Base-by-base conservation (phyloP, 352 stramenopile species). In the Phytophthora cactorum region DNA sequence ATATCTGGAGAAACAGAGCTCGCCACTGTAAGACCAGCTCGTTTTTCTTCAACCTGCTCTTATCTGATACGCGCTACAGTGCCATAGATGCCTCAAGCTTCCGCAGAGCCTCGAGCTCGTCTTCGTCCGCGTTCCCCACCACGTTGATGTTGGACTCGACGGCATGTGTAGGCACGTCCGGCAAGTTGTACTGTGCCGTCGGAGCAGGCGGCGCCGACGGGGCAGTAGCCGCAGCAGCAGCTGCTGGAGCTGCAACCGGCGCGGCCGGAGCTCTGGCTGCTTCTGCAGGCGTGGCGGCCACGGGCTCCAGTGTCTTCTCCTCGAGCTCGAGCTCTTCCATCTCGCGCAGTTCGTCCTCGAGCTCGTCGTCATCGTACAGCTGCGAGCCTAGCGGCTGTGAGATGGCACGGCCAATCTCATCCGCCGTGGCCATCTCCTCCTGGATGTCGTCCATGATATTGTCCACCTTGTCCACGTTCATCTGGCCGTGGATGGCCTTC, bases 401-500 rank as follows among this genome's bases (percentile, higher is more conserved):
- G 74, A 99, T 98, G 10, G 96, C 96, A 53, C 88, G 77, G 22
- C 85, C 92, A 66, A 99, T 98, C 80, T 98, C 95, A 65, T 98
- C 87, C 3, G 93, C 95, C 54, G 92, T 91, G 47, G 97, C 94
- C 96, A 98, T 98, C 72, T 98, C 93, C 73, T 98, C 96, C 77
- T 98, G 95, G 72, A 99, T 98, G 63, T 98, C 93, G 79, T 99
- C 97, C 96, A 99, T 99, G 57, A 99, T 94, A 65, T 98, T 97
- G 77, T 99, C 96, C 49, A 99, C 97, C 64, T 94, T 96, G 74
- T 99, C 97, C 44, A 99, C 95, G 70, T 97, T 96, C 66, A 99
- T 96, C 62, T 98, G 84, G 27, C 90, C 91, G 66, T 97, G 90
- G 60, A 98, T 98, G n/a, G 90, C 82, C 71, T 97, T 93, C 95